Evolutionary conservation across 2,329 filamentous ascomycete genomes (phyloP).

Genomic region (Colletotrichum ledebouriae): DNA sequence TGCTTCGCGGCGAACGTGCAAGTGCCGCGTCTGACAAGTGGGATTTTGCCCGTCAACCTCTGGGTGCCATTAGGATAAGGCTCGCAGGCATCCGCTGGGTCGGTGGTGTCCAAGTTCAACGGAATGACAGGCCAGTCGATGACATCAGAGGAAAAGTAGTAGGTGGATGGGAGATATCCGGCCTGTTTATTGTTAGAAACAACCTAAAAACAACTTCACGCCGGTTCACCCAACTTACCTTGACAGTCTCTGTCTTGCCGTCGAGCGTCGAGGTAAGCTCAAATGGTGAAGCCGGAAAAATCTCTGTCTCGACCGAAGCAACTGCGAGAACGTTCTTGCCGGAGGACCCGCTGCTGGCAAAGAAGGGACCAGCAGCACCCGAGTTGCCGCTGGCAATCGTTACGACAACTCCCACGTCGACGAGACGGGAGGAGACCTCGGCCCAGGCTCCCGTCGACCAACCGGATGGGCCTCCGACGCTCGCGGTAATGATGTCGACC

Average conservation of each 20-base stretch:
- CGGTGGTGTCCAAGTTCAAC: slow-evolving; percentile 47
- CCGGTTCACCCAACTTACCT: slow-evolving; percentile 1
- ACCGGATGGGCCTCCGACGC: slow-evolving; percentile 55
- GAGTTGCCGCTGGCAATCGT: slow-evolving; percentile 66
- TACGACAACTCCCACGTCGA: slow-evolving; percentile 62
- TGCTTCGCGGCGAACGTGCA: slow-evolving; percentile 50
- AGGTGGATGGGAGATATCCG: slow-evolving; percentile 53
- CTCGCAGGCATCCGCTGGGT: slow-evolving; percentile 47
- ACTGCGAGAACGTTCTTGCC: slow-evolving; percentile 59
- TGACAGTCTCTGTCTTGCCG: slow-evolving; percentile 38
- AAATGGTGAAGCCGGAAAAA: slow-evolving; percentile 47
- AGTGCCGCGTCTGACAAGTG: slow-evolving; percentile 52
- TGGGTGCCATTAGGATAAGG: slow-evolving; percentile 45
- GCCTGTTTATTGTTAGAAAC: slow-evolving; percentile 40
- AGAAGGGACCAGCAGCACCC: slow-evolving; percentile 63
- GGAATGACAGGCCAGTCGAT: slow-evolving; percentile 51
- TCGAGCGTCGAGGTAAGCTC: slow-evolving; percentile 50
- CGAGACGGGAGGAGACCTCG: slow-evolving; percentile 55
- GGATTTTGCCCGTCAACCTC: slow-evolving; percentile 45
- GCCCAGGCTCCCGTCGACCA: slow-evolving; percentile 54
- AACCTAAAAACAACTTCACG: slow-evolving; percentile 37
- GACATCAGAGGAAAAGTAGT: slow-evolving; percentile 51
- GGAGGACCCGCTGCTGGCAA: slow-evolving; percentile 55
- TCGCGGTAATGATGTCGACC: slow-evolving; percentile 58
- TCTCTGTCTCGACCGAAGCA: slow-evolving; percentile 55